Evolutionary conservation across 768 basidiomycete species (phyloP), one percentile per base, ranked within the genome.

Genomic region (Collybia mongolica): DNA sequence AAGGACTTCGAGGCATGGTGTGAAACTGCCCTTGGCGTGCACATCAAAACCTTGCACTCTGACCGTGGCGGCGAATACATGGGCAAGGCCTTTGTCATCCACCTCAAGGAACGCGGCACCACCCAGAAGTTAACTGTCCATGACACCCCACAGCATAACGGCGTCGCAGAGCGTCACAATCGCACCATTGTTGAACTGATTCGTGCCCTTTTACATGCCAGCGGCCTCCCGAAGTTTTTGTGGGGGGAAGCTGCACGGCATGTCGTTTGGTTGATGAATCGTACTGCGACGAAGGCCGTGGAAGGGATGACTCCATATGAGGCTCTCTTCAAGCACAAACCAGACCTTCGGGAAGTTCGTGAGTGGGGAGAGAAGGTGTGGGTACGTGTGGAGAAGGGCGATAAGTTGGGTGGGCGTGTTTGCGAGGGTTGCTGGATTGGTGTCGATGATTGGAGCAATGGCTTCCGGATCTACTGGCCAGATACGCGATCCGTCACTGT

Each of bases 101-200:
- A 70, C 44, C 57, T 71, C 2, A 57, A 62, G 2, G 32, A 39
- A 0, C 39, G 61, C 5, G 79, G 80, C 0, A 78, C 69, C 22
- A 20, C 8, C 8, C 67, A 65, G 6, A 63, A 72, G 42, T 57
- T 70, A 1, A 77, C 72, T 1, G 59, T 70, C 1, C 72, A 73
- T 18, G 64, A 80, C 49, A 73, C 20, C 15, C 23, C 22, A 15
- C 22, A 23, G 41, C 11, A 42, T 22, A 80, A 79, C 46, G 73
- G 78, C 0, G 54, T 77, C 9, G 69, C 76, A 0, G 70, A 80
- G 56, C 58, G 66, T 6, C 54, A 61, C 1, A 80, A 77, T 52
- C 56, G 68, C 6, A 72, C 67, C 0, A 53, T 73, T 7, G 15
- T 70, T 3, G 66, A 76, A 37, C 47, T 60, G 4, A 61, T 67